Percentiles rank a stretch among this genome's conserved stretches.
Conservation (phyloP, 441 rosid genomes). For the Eutrema salsugineum region DNA sequence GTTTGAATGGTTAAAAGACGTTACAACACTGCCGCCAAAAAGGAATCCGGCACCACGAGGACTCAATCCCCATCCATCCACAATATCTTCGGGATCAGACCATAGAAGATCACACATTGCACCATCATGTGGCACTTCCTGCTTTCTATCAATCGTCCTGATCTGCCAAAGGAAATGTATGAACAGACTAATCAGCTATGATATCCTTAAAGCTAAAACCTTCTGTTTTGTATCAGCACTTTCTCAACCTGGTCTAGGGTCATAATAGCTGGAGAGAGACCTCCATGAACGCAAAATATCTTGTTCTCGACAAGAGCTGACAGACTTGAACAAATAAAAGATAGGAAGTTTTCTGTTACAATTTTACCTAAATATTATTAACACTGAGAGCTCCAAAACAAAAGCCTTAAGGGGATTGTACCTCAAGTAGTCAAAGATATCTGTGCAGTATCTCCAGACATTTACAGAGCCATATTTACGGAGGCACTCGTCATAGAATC, state of each 20-base stretch:
- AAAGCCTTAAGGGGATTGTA: slow-evolving; percentile 10
- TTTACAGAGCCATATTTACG: slow-evolving; percentile 90
- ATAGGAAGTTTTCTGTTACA: neutral
- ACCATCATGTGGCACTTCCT: slow-evolving; percentile 98
- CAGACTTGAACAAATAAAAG: slow-evolving; percentile 42
- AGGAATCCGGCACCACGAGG: slow-evolving; percentile 93
- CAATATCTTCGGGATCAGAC: slow-evolving; percentile 95
- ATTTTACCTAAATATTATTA: neutral
- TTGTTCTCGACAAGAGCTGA: slow-evolving; percentile 88
- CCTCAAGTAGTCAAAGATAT: slow-evolving; percentile 94
- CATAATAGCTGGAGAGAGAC: slow-evolving; percentile 81
- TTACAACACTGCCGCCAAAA: slow-evolving; percentile 82
- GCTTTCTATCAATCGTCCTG: slow-evolving; percentile 82
- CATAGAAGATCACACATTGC: slow-evolving; percentile 96
- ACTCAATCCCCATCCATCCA: slow-evolving; percentile 96
- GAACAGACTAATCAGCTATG: neutral
- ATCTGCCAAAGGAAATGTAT: slow-evolving; percentile 46
- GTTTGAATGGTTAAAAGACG: slow-evolving; percentile 73
- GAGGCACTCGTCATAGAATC: slow-evolving; percentile 89
- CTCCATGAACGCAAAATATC: slow-evolving; percentile 90
- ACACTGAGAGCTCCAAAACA: neutral
- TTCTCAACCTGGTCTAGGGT: slow-evolving; percentile 80
- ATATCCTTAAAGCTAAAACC: slow-evolving; percentile 1
- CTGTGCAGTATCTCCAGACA: slow-evolving; percentile 99
- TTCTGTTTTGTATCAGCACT: slow-evolving; percentile 1